A percentile compares a stretch with the other conserved stretches of the same genome.
These are phyloP conservation scores for Dioscorea cayenensis DNA, from an alignment of 116 monocot genomes.

Conservation along the genomic window DNA sequence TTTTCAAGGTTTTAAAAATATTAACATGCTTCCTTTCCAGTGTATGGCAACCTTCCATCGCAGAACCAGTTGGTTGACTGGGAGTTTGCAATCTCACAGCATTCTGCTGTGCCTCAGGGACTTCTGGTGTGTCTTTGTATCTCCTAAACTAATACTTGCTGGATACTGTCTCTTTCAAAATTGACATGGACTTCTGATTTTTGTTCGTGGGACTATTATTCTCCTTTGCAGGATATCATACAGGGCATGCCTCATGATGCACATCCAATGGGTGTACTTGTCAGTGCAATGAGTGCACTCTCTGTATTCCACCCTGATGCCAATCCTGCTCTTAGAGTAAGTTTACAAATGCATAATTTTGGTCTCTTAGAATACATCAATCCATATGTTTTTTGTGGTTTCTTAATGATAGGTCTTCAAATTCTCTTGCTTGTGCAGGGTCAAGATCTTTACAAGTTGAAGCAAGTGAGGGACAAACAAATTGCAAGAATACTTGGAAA, in stretches of 20 bases:
- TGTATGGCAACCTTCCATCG: slow-evolving; percentile 95
- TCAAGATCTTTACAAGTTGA: slow-evolving; percentile 86
- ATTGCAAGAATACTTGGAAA: slow-evolving; percentile 91
- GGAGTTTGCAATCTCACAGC: slow-evolving; percentile 94
- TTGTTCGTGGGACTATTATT: background rate
- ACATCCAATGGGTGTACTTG: slow-evolving; percentile 96
- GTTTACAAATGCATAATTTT: slow-evolving; percentile 14
- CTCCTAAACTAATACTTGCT: background rate
- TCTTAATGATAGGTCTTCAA: background rate
- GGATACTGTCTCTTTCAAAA: background rate
- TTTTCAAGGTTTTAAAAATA: too few relatives aligned
- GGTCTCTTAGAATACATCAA: background rate
- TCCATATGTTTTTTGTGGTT: background rate
- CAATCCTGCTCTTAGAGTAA: slow-evolving; percentile 94
- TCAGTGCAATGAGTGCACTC: slow-evolving; percentile 92
- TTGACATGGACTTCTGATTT: background rate
- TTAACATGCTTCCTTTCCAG: slow-evolving; percentile 24
- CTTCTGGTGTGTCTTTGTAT: slow-evolving; percentile 51
- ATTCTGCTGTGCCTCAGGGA: slow-evolving; percentile 96
- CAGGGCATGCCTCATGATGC: slow-evolving; percentile 97
- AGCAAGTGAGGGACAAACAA: slow-evolving; percentile 88
- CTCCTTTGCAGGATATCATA: slow-evolving; percentile 66
- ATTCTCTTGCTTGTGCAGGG: slow-evolving; percentile 49
- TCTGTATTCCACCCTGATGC: slow-evolving; percentile 99
- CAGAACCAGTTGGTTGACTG: slow-evolving; percentile 73